A percentile compares a stretch with the other conserved stretches of the same genome.
Conservation (phyloP, 352 stramenopile genomes). For the Albugo laibachii region DNA sequence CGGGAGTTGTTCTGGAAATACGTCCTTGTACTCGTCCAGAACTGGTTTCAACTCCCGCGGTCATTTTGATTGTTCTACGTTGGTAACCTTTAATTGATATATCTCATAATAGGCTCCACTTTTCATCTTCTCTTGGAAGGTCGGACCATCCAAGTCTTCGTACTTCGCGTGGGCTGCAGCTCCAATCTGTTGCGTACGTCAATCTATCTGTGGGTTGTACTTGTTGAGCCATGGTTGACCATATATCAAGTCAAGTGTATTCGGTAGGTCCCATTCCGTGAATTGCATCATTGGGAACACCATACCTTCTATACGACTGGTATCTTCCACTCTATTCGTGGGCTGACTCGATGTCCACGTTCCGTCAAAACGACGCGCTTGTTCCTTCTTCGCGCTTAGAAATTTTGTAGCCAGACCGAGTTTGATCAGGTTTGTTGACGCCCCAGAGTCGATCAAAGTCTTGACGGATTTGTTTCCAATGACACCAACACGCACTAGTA, state of each 20-base stretch:
- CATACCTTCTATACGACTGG: neutral
- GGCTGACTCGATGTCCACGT: no score
- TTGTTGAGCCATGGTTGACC: conserved; percentile 6
- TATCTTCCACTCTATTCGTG: neutral
- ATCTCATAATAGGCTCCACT: neutral
- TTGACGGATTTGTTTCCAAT: no score
- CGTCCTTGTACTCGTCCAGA: conserved; percentile 2
- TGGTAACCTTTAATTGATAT: conserved; percentile 1
- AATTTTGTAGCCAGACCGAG: no score
- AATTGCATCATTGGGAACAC: neutral
- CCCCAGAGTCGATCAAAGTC: no score
- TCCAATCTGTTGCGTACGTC: conserved; percentile 4
- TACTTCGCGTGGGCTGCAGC: neutral
- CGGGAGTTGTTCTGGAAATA: conserved; percentile 4
- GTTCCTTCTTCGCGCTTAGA: no score
- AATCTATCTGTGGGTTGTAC: conserved; percentile 7
- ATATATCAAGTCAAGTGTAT: conserved; percentile 5
- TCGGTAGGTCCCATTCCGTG: conserved; percentile 1
- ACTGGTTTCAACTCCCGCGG: neutral
- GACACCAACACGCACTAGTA: no score
- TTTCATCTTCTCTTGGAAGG: neutral
- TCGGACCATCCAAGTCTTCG: neutral
- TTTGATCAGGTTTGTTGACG: no score
- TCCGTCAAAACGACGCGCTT: no score
- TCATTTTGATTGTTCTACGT: neutral